Percentiles rank a stretch among this genome's conserved stretches.
Evolutionary conservation across 441 rosid genomes (phyloP).

Genomic region (Eugenia klotzschiana): DNA sequence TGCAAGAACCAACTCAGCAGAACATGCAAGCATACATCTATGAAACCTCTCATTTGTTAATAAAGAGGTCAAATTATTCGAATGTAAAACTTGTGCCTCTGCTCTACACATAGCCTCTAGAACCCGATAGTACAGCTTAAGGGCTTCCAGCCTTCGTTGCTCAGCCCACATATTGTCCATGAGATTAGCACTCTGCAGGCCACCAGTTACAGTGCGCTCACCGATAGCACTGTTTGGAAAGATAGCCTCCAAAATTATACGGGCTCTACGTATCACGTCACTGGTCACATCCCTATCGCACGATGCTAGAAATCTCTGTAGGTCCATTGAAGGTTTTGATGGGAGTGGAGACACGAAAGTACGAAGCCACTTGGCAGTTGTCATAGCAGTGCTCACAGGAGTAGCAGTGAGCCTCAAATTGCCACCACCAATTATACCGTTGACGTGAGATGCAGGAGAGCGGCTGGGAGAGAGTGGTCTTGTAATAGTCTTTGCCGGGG

Average conservation of each 20-base stretch:
- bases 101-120: conserved; percentile 93
- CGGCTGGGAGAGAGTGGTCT: conserved; percentile 75
- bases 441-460: conserved; percentile 53
- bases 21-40: conserved; percentile 97
- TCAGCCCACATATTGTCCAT: conserved; percentile 96
- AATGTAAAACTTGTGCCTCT: conserved; percentile 72
- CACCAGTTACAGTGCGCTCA: conserved; percentile 51
- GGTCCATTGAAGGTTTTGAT: conserved; percentile 59
- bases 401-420: conserved; percentile 54
- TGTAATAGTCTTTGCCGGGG: conserved; percentile 64
- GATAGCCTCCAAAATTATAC: conserved; percentile 79
- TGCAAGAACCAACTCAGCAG: conserved; percentile 90
- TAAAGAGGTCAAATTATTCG: conserved; percentile 67
- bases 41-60: conserved; percentile 96
- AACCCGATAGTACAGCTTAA: conserved; percentile 79
- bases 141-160: conserved; percentile 74
- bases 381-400: conserved; percentile 87
- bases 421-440: conserved; percentile 29
- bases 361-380: conserved; percentile 96
- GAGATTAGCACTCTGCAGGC: conserved; percentile 54
- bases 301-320: conserved; percentile 57
- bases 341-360: conserved; percentile 66
- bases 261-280: conserved; percentile 76
- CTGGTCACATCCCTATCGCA: conserved; percentile 73
- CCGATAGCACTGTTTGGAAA: conserved; percentile 64